Conservation (phyloP, 176 grass and related monocot genomes). For the Typha latifolia region DNA sequence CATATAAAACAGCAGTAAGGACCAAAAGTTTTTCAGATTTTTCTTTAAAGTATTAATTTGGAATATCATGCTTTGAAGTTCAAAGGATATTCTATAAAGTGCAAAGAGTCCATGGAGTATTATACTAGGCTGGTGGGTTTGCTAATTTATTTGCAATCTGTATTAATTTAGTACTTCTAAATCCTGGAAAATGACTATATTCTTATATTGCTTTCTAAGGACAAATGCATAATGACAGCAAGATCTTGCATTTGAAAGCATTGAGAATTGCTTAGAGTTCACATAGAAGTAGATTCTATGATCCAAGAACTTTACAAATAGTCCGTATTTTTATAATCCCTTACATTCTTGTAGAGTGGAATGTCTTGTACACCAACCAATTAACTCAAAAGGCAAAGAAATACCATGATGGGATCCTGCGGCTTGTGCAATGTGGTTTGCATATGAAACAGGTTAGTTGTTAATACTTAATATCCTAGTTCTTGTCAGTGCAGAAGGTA, state of each 20-base stretch:
- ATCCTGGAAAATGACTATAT: neutral
- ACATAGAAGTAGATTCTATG: no score
- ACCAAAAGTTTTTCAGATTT: neutral
- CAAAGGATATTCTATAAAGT: neutral
- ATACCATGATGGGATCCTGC: slow-evolving; percentile 66
- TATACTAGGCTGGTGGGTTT: neutral
- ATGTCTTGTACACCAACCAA: slow-evolving; percentile 63
- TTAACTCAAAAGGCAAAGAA: slow-evolving; percentile 77
- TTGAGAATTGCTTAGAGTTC: no score
- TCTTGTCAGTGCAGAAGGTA: neutral
- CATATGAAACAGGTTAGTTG: slow-evolving; percentile 56
- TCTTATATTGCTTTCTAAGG: neutral
- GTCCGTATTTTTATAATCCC: neutral
- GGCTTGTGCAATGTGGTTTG: slow-evolving; percentile 38
- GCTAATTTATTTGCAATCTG: neutral
- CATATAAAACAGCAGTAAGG: neutral
- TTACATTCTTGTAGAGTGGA: slow-evolving; percentile 52
- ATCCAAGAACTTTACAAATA: neutral
- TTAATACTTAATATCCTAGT: neutral
- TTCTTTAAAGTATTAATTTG: neutral
- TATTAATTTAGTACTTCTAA: no score
- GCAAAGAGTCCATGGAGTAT: neutral
- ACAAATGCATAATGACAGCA: neutral
- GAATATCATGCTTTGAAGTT: neutral
- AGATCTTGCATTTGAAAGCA: no score